phyloP scores from a whole-genome alignment of 1,139 yeast genomes.

The Yamadazyma pseudoaaseri region DNA sequence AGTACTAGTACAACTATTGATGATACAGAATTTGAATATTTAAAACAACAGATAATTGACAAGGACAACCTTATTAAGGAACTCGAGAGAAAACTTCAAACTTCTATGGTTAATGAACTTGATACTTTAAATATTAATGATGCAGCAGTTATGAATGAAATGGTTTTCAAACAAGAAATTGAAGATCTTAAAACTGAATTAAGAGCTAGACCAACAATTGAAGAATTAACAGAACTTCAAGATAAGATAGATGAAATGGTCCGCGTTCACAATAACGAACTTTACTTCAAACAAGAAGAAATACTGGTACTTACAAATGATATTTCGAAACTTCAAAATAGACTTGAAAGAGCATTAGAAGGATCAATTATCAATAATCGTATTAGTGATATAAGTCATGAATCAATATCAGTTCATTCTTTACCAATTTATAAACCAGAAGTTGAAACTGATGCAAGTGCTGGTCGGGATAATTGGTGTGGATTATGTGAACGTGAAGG shows the following conservation, averaged over 20 bases:
- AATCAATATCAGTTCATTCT: constrained; percentile 11
- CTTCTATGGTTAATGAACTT: constrained; percentile 15
- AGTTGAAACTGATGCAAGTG: constrained; percentile 59
- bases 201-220: constrained; percentile 30
- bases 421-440: constrained; percentile 57
- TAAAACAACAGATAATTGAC: constrained; percentile 5
- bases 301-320: constrained; percentile 21
- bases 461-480: constrained; percentile 82
- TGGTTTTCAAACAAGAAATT: constrained; percentile 15
- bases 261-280: constrained; percentile 29
- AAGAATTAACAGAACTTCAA: constrained; percentile 31
- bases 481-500: constrained; percentile 90
- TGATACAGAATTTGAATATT: constrained; percentile 1
- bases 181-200: constrained; percentile 24
- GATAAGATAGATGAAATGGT: constrained; percentile 31
- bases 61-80: constrained; percentile 13
- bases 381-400: constrained; percentile 14
- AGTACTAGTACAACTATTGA: not conserved
- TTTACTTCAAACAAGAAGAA: constrained; percentile 28
- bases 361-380: constrained; percentile 11
- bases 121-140: constrained; percentile 16
- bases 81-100: constrained; percentile 15
- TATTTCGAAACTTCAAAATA: constrained; percentile 19
- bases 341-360: constrained; percentile 16
- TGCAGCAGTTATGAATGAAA: constrained; percentile 15